A percentile compares a stretch with the other conserved stretches of the same genome.
These are phyloP conservation scores for Asterionellopsis glacialis DNA, from an alignment of 108 stramenopile genomes.

Conservation along the genomic window DNA sequence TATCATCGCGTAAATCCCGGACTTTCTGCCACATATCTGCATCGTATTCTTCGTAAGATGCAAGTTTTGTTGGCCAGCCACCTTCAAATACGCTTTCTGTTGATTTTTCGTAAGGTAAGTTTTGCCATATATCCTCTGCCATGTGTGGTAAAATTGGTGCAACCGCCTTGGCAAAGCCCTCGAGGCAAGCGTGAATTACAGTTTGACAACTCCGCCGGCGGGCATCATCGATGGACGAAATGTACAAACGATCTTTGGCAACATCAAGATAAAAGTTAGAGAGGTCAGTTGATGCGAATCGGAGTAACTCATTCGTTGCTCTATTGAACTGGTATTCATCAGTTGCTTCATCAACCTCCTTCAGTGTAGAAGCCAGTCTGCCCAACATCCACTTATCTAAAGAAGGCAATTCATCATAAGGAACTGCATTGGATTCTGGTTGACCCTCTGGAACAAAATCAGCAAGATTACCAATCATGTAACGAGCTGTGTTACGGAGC, in stretches of 20 bases:
- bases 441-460: slow-evolving; percentile 80
- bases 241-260: slow-evolving; percentile 96
- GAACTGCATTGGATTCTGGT: slow-evolving; percentile 46
- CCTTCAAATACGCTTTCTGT: slow-evolving; percentile 81
- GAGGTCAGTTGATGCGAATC: slow-evolving; percentile 88
- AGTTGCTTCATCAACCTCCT: slow-evolving; percentile 86
- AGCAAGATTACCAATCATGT: slow-evolving; percentile 89
- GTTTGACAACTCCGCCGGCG: slow-evolving; percentile 91
- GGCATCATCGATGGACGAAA: slow-evolving; percentile 77
- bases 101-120: slow-evolving; percentile 68
- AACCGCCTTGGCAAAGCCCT: slow-evolving; percentile 80
- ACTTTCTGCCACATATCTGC: slow-evolving; percentile 66
- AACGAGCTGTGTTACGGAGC: slow-evolving; percentile 93
- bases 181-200: slow-evolving; percentile 76
- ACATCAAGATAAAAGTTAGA: slow-evolving; percentile 97
- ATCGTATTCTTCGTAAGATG: slow-evolving; percentile 49
- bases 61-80: slow-evolving; percentile 48
- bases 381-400: slow-evolving; percentile 97
- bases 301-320: slow-evolving; percentile 79
- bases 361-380: slow-evolving; percentile 59
- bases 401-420: slow-evolving; percentile 84
- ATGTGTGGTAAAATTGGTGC: slow-evolving; percentile 95
- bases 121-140: slow-evolving; percentile 97
- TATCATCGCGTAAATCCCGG: slow-evolving; percentile 75
- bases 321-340: slow-evolving; percentile 83